Percentiles rank a stretch among this genome's conserved stretches.
Evolutionary conservation across 495 filamentous ascomycete species (phyloP).

Genomic region (Neurospora sp.): DNA sequence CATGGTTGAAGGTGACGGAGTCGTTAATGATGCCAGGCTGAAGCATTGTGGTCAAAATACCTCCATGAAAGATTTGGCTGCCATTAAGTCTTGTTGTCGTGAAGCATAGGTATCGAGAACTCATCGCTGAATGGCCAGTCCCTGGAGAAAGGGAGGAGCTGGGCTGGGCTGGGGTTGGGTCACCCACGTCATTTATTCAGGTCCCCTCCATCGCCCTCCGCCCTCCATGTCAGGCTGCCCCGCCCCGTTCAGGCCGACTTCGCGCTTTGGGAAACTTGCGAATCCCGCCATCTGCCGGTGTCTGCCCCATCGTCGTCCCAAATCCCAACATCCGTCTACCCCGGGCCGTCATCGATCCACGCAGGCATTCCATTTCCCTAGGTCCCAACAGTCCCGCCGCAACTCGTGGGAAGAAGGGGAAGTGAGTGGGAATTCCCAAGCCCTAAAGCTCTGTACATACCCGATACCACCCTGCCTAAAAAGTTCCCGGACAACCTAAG

Average conservation of each 20-base stretch:
- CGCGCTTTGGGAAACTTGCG: background rate
- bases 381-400: background rate
- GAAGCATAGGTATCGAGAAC: background rate
- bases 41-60: background rate
- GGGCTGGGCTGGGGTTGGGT: background rate
- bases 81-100: background rate
- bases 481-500: background rate
- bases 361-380: background rate
- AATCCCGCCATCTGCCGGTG: background rate
- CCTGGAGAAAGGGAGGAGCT: background rate
- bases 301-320: background rate
- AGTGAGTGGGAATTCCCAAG: background rate
- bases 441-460: background rate
- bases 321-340: background rate
- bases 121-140: background rate
- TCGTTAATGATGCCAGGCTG: background rate
- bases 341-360: background rate
- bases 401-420: background rate
- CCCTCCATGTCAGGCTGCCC: background rate
- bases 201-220: background rate
- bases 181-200: background rate
- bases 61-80: background rate
- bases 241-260: background rate
- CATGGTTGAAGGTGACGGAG: background rate
- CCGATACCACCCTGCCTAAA: background rate